These are phyloP conservation scores for Diplogelasinospora grovesii DNA, from an alignment of 495 filamentous ascomycete species.

Conservation along the genomic window DNA sequence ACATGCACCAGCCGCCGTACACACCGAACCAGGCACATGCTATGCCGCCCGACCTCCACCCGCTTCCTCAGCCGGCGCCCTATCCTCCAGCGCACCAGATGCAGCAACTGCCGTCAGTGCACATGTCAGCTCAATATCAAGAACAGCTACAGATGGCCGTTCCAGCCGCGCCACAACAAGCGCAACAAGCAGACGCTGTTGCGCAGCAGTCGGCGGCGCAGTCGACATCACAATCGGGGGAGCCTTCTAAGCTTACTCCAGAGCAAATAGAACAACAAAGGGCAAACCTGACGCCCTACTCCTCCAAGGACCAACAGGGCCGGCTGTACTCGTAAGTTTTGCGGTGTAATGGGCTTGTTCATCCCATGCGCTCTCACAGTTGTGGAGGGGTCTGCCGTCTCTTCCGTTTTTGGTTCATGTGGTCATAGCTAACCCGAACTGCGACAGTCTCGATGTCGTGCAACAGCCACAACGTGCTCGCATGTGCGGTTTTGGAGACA, in stretches of 20 bases:
- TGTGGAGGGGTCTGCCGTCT: neutral
- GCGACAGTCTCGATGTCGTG: slow-evolving; percentile 65
- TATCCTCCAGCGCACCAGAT: slow-evolving; percentile 15
- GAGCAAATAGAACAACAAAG: slow-evolving; percentile 24
- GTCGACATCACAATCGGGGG: too few relatives aligned
- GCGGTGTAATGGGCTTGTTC: neutral
- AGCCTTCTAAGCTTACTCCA: slow-evolving; percentile 19
- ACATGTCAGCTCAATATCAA: slow-evolving; percentile 18
- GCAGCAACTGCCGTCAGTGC: slow-evolving; percentile 25
- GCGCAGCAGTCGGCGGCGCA: slow-evolving; percentile 10
- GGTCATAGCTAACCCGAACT: slow-evolving; percentile 11
- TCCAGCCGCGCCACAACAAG: slow-evolving; percentile 14
- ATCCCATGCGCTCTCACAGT: neutral
- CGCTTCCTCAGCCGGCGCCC: slow-evolving; percentile 8
- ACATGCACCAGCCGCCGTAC: slow-evolving; percentile 19
- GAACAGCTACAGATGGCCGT: slow-evolving; percentile 16
- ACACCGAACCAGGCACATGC: slow-evolving; percentile 13
- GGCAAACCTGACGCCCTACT: slow-evolving; percentile 23
- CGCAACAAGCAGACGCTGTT: slow-evolving; percentile 11
- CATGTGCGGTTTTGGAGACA: slow-evolving; percentile 99
- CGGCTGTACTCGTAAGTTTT: slow-evolving; percentile 24
- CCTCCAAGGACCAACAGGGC: slow-evolving; percentile 19
- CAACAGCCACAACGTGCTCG: slow-evolving; percentile 92
- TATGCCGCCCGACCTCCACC: slow-evolving; percentile 16
- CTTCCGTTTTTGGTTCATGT: neutral